Evolutionary conservation across 2,329 filamentous ascomycete species (phyloP), one percentile per base, ranked within the genome.

Genomic region (Sclerotinia minor): DNA sequence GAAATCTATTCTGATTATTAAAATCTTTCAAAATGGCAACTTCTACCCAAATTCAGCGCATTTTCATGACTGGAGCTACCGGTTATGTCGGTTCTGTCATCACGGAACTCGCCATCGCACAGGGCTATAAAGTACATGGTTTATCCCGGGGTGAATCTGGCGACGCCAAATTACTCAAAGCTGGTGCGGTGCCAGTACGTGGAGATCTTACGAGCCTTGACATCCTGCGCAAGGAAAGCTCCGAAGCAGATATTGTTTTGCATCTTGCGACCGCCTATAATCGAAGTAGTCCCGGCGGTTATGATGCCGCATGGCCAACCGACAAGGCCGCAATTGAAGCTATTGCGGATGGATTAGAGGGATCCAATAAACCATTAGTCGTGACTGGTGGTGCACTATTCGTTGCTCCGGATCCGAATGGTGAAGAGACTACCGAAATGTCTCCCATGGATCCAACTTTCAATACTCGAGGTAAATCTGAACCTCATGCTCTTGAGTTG

Each of bases 201-300:
- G 82, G 81, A 1, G 77, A 80, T 70, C 77, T 83, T 3, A 68
- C 69, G 3, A 73, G 78, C 13, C 75, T 79, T 50, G 78, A 80
- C 29, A 70, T 80, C 2, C 76, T 84, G 5, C 75, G 75, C 2
- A 41, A 69, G 19, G 79, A 82, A 70, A 77, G 77, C 58, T 69
- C 76, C n/a, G 68, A 73, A 13, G 80, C 81, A 7, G 80, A 83
- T 66, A 72, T 77, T n/a, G 79, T 83, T 8, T 72, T 83, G 5
- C 79, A 81, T 69, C 76, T 83, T 7, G 82, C 79, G 5, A 75
- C 77, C 64, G 71, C 78, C 24, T 64, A 52, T 5, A 76, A 78
- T 60, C 70, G 75, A 54, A 74, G 72, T 49, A 71, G 72, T 6
- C 17, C 19, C 55, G 32, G n/a, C 4, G 65, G 72, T 47, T 77